These are phyloP conservation scores for Ceratobasidium theobromae DNA, from an alignment of 1,284 basidiomycete genomes.

Conservation along the genomic window DNA sequence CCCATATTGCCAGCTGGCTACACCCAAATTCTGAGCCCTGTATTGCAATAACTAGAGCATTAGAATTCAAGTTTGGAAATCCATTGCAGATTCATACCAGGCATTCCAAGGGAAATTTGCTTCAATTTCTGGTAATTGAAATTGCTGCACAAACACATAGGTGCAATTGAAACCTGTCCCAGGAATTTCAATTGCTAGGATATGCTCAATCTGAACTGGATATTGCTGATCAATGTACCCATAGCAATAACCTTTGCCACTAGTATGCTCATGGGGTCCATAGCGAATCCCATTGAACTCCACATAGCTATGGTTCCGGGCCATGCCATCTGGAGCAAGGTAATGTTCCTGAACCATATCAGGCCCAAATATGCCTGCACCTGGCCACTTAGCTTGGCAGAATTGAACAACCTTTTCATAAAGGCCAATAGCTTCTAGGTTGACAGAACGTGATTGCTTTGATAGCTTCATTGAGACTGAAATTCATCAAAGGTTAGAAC, in stretches of 20 bases:
- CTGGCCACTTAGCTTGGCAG: too few species aligned
- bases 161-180: not conserved
- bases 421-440: too few species aligned
- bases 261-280: not conserved
- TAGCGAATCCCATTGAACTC: conserved; percentile 1
- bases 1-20: not conserved
- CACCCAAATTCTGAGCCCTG: not conserved
- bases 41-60: not conserved
- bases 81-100: not conserved
- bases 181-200: conserved; percentile 4
- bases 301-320: conserved; percentile 13
- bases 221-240: conserved; percentile 4
- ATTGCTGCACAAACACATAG: not conserved
- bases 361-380: too few species aligned
- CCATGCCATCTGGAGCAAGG: not conserved
- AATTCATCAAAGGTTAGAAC: too few species aligned
- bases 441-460: too few species aligned
- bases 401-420: too few species aligned
- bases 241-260: conserved; percentile 21
- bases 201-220: not conserved
- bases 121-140: not conserved
- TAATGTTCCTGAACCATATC: not conserved
- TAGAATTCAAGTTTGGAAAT: not conserved
- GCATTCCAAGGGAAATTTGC: not conserved
- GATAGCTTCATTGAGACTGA: too few species aligned